Evolutionary conservation across 1,284 basidiomycete genomes (phyloP).

Genomic region (Leccinum fallax): DNA sequence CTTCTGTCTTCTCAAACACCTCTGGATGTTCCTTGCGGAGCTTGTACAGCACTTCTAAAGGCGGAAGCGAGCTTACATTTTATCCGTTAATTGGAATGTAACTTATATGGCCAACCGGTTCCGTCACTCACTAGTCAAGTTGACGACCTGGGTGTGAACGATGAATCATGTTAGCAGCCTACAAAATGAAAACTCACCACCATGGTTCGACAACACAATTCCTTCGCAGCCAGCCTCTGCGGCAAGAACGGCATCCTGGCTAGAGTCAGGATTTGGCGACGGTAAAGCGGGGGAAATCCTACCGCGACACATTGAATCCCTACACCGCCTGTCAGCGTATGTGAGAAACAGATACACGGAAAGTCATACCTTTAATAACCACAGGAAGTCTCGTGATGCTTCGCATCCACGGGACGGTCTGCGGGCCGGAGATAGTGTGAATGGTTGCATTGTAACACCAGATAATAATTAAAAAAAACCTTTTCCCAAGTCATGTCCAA

Average conservation of each 20-base stretch:
- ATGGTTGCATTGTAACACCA: slow-evolving; percentile 7
- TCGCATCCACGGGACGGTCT: slow-evolving; percentile 82
- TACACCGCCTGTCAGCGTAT: slow-evolving; percentile 27
- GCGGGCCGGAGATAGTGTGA: slow-evolving; percentile 9
- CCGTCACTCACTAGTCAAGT: slow-evolving; percentile 66
- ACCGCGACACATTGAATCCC: slow-evolving; percentile 80
- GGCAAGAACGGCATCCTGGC: slow-evolving; percentile 81
- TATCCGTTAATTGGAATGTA: not conserved
- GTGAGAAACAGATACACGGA: not conserved
- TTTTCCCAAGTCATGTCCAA: slow-evolving; percentile 74
- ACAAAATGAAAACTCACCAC: slow-evolving; percentile 54
- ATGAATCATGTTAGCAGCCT: slow-evolving; percentile 7
- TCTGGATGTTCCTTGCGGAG: slow-evolving; percentile 74
- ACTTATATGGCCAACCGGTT: slow-evolving; percentile 2
- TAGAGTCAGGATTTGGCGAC: slow-evolving; percentile 9
- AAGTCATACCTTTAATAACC: slow-evolving; percentile 72
- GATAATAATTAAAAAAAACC: slow-evolving; percentile 34
- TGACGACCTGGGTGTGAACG: slow-evolving; percentile 61
- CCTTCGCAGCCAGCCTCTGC: slow-evolving; percentile 87
- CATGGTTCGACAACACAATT: slow-evolving; percentile 90
- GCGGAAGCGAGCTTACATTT: slow-evolving; percentile 58
- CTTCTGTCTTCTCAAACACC: slow-evolving; percentile 73
- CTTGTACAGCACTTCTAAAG: slow-evolving; percentile 76
- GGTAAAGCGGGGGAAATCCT: not conserved
- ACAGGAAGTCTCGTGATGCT: slow-evolving; percentile 78